Evolutionary conservation across 2,329 filamentous ascomycete genomes (phyloP), one percentile per base, ranked within the genome.

Genomic region (Seiridium unicorne): DNA sequence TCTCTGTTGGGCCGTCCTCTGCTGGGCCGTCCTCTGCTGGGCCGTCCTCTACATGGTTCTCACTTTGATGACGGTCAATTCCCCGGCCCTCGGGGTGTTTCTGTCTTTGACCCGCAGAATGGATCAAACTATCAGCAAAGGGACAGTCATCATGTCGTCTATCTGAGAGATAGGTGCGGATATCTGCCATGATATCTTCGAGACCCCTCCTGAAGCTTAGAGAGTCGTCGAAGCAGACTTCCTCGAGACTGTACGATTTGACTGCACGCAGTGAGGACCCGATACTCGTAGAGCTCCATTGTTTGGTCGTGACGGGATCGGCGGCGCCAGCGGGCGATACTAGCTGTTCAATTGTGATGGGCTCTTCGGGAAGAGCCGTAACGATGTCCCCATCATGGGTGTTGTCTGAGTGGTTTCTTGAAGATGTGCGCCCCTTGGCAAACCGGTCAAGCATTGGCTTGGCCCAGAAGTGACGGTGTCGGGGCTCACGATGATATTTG

Each of bases 111-210:
- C 56, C 31, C 11, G 46, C 34, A 4, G 36, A 13, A 13, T 34
- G 18, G 9, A n/a, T 7, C 36, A 34, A 32, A 34, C 13, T 32
- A 55, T 18, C n/a, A 40, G 1, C 59, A 13, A 47, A 18, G 7
- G 47, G 47, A 48, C 63, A 65, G 13, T 57, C 8, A 40, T 61
- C 58, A 38, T 69, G 66, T 32, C 63, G 64, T 10, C 56, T 65
- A 11, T 55, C 36, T 18, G 66, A 69, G 10, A 73, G 55, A 53
- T 68, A 72, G 8, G 66, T 62, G 31, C 64, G 64, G 18, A 73
- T 66, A 40, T 64, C 66, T 34, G 61, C 53, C 26, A 69, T 53
- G 13, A 73, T 72, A 13, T 53, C 57, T 48, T 72, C 65, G 1
- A 66, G 62, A 18, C 49, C 64, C 13, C 38, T 47, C 5, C 11